These are phyloP conservation scores for Penicillium sp. DNA, from an alignment of 2,329 filamentous ascomycete genomes.

Conservation along the genomic window DNA sequence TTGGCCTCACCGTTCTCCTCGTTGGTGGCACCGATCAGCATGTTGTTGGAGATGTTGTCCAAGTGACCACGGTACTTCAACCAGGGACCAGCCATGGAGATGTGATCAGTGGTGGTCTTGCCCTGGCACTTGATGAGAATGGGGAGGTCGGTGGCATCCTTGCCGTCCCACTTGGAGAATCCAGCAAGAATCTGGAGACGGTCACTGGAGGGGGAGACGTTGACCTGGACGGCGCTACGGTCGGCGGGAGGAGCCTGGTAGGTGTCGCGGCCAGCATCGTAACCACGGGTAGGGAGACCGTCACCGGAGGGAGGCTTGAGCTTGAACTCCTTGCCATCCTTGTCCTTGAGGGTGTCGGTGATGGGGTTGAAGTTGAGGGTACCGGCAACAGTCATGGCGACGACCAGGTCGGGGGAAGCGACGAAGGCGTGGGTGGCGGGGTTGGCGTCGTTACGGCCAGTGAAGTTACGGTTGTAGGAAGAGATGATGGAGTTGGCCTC, in stretches of 20 bases:
- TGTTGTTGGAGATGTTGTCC: slow-evolving; percentile 97
- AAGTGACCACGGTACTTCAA: slow-evolving; percentile 99
- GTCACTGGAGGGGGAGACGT: slow-evolving; percentile 85
- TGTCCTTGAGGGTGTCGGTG: slow-evolving; percentile 87
- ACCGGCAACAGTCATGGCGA: slow-evolving; percentile 82
- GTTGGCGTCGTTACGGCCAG: slow-evolving; percentile 94
- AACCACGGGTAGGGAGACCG: slow-evolving; percentile 78
- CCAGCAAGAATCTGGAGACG: slow-evolving; percentile 89
- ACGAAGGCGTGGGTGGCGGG: slow-evolving; percentile 93
- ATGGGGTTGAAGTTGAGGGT: slow-evolving; percentile 92
- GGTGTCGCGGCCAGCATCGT: slow-evolving; percentile 87
- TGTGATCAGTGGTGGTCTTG: slow-evolving; percentile 97
- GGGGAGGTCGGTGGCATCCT: slow-evolving; percentile 79
- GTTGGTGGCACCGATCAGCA: slow-evolving; percentile 94
- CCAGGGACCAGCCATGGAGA: slow-evolving; percentile 94
- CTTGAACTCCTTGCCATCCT: slow-evolving; percentile 94
- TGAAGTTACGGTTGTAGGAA: slow-evolving; percentile 99
- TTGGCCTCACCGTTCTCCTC: slow-evolving; percentile 95
- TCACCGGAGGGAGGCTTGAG: slow-evolving; percentile 77
- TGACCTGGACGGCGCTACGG: slow-evolving; percentile 71
- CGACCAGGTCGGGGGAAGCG: slow-evolving; percentile 84
- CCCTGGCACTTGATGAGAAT: slow-evolving; percentile 96
- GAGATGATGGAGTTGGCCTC: slow-evolving; percentile 95
- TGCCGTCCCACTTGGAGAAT: slow-evolving; percentile 87
- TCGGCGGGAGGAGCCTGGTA: slow-evolving; percentile 93